Conservation (phyloP, 345 rosid species). For the Bruguiera gymnorhiza region DNA sequence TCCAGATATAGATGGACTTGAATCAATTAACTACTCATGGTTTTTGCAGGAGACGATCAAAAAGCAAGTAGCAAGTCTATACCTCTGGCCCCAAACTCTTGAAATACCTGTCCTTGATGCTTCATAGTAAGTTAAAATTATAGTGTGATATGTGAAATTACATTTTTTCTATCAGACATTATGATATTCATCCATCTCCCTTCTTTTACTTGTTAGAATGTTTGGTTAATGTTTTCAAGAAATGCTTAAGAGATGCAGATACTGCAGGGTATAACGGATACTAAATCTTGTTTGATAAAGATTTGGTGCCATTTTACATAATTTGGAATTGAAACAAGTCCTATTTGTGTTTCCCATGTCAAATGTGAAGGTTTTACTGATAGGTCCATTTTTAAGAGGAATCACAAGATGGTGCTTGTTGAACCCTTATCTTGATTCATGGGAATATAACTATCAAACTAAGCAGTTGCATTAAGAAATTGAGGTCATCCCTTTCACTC, state of each 20-base stretch:
- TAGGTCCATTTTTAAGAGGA: not conserved
- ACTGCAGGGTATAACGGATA: too few relatives aligned
- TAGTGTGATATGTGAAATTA: not conserved
- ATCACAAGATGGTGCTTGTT: not conserved
- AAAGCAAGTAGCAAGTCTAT: conserved; percentile 54
- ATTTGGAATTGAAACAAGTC: not conserved
- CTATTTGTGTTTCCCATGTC: not conserved
- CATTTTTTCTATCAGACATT: not conserved
- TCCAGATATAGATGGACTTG: not conserved
- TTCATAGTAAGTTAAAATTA: conserved; percentile 41
- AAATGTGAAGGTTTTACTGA: not conserved
- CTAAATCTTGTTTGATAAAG: too few relatives aligned
- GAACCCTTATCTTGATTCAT: not conserved
- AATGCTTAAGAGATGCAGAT: too few relatives aligned
- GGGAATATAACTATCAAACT: not conserved
- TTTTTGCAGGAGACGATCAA: conserved; percentile 50
- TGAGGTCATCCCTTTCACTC: not conserved
- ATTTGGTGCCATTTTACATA: not conserved
- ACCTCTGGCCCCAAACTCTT: conserved; percentile 67
- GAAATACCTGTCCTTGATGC: conserved; percentile 63
- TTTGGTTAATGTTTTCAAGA: too few relatives aligned
- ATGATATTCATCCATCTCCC: too few relatives aligned
- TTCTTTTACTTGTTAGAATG: too few relatives aligned
- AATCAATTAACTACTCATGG: not conserved
- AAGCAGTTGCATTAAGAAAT: not conserved